Conservation (phyloP, 2,329 filamentous ascomycete species). For the Sporothrix inflata region DNA sequence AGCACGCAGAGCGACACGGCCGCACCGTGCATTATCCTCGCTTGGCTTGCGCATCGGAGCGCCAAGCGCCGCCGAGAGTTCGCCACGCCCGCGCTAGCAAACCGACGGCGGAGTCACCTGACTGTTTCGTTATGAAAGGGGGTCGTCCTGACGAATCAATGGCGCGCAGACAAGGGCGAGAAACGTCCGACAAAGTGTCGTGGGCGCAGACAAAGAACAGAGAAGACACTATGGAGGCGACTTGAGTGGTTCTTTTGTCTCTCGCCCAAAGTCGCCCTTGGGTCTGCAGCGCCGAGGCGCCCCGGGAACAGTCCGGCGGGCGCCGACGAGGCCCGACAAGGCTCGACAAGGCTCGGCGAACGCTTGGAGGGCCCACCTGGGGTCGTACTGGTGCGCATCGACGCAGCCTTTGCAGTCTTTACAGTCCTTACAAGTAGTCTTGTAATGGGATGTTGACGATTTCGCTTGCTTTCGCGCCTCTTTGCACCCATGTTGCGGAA, state of each 20-base stretch:
- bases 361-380: conserved; percentile 15
- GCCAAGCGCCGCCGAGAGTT: background rate
- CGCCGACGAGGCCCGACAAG: conserved; percentile 14
- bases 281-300: conserved; percentile 13
- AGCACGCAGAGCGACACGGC: background rate
- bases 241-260: background rate
- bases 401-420: background rate
- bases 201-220: background rate
- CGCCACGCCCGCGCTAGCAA: conserved; percentile 15
- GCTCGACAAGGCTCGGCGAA: conserved; percentile 24
- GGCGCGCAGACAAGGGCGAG: background rate
- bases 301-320: conserved; percentile 1
- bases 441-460: background rate
- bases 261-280: background rate
- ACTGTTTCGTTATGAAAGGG: background rate
- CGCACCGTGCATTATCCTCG: background rate
- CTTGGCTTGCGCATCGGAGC: background rate
- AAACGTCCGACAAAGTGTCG: background rate
- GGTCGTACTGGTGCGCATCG: conserved; percentile 8
- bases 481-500: background rate
- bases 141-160: background rate
- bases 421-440: background rate
- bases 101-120: conserved; percentile 9
- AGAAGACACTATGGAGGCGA: background rate
- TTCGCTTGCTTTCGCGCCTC: background rate